These are phyloP conservation scores for Candida oleophila DNA, from an alignment of 805 yeast species.

Conservation along the genomic window DNA sequence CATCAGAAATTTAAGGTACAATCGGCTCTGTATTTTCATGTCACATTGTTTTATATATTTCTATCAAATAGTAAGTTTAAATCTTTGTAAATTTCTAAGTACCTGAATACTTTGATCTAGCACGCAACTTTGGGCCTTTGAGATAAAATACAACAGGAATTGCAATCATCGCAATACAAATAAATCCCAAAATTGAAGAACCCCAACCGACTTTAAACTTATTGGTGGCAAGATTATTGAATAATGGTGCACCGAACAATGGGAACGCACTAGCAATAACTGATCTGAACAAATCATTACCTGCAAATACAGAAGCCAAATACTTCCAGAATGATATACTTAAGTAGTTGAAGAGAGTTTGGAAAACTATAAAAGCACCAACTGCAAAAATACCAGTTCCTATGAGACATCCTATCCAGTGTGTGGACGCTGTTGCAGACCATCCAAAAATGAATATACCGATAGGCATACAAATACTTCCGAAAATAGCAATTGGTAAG, in stretches of 20 bases:
- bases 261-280: constrained; percentile 61
- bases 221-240: constrained; percentile 45
- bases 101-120: constrained; percentile 36
- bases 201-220: constrained; percentile 66
- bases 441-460: constrained; percentile 51
- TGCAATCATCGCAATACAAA: constrained; percentile 40
- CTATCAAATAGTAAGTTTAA: background rate
- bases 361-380: constrained; percentile 49
- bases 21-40: too few relatives aligned
- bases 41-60: background rate
- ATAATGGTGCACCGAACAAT: constrained; percentile 62
- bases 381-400: constrained; percentile 40
- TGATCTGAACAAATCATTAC: constrained; percentile 52
- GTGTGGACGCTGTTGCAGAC: constrained; percentile 40
- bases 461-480: constrained; percentile 40
- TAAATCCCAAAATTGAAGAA: constrained; percentile 44
- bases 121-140: constrained; percentile 42
- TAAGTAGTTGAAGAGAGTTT: constrained; percentile 50
- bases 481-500: constrained; percentile 41
- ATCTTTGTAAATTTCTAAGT: background rate
- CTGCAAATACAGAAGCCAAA: constrained; percentile 60
- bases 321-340: constrained; percentile 48
- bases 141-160: constrained; percentile 47
- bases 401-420: constrained; percentile 51
- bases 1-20: too few relatives aligned